Conservation (phyloP, 768 basidiomycete species). For the Rhodotorula diobovata region DNA sequence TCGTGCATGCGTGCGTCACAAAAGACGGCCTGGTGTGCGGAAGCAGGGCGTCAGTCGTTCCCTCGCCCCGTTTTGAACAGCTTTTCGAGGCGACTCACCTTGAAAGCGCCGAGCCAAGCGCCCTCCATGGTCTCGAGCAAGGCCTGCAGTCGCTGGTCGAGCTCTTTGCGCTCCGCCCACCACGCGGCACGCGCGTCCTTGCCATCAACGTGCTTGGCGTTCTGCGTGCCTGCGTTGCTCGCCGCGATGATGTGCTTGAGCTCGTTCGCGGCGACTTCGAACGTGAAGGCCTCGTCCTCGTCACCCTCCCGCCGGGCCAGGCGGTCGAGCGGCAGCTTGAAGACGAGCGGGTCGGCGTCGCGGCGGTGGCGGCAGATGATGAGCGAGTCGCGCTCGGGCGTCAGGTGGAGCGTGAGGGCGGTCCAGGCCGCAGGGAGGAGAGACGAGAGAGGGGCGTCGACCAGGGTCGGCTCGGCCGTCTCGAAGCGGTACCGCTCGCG, state of each 20-base stretch:
- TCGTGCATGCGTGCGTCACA: conserved; percentile 50
- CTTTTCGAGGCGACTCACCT: too few relatives aligned
- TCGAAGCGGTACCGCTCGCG: conserved; percentile 57
- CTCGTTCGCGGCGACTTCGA: conserved; percentile 67
- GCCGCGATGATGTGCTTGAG: conserved; percentile 70
- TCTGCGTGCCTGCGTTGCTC: conserved; percentile 70
- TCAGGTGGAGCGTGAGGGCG: conserved; percentile 73
- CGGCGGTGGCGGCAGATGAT: conserved; percentile 74
- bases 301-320: conserved; percentile 73
- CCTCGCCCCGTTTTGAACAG: too few relatives aligned
- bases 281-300: conserved; percentile 64
- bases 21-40: conserved; percentile 46
- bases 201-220: conserved; percentile 67
- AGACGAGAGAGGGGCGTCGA: conserved; percentile 47
- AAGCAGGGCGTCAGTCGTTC: neutral
- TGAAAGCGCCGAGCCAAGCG: conserved; percentile 96
- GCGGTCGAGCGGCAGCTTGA: conserved; percentile 73
- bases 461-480: conserved; percentile 31
- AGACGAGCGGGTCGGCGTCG: conserved; percentile 63
- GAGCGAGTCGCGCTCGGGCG: conserved; percentile 74
- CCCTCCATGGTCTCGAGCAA: conserved; percentile 83
- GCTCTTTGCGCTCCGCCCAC: conserved; percentile 74
- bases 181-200: conserved; percentile 64
- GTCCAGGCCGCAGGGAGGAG: conserved; percentile 74
- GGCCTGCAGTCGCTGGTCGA: conserved; percentile 71